These are phyloP conservation scores for Colletotrichum nymphaeae DNA, from an alignment of 2,329 filamentous ascomycete species.

Conservation along the genomic window DNA sequence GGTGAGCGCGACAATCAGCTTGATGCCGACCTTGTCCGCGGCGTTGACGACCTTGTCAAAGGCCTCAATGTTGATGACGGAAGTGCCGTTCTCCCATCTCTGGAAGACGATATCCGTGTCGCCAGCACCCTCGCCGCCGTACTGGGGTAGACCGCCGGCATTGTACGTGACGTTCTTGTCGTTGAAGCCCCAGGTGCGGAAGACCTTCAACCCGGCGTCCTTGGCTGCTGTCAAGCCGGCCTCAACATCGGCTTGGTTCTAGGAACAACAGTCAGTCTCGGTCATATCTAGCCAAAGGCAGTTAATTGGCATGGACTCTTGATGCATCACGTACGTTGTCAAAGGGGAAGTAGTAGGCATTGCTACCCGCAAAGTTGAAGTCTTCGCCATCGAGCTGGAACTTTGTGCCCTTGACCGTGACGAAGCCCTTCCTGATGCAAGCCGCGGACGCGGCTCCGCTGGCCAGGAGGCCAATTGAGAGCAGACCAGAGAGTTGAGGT, in stretches of 20 bases:
- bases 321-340: conserved; percentile 59
- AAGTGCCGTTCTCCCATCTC: conserved; percentile 56
- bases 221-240: conserved; percentile 57
- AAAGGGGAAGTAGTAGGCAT: conserved; percentile 68
- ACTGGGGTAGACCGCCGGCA: conserved; percentile 59
- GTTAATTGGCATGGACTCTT: too few relatives aligned
- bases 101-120: conserved; percentile 59
- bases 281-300: too few relatives aligned
- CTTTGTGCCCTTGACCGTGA: conserved; percentile 59
- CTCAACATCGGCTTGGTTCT: conserved; percentile 60
- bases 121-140: conserved; percentile 61
- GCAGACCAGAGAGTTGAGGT: conserved; percentile 25
- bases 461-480: conserved; percentile 34
- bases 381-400: conserved; percentile 66
- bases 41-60: conserved; percentile 63
- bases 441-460: conserved; percentile 27
- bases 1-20: conserved; percentile 61
- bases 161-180: conserved; percentile 63
- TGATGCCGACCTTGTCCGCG: conserved; percentile 59
- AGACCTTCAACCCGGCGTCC: conserved; percentile 61
- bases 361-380: conserved; percentile 68
- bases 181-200: conserved; percentile 69
- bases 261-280: not conserved
- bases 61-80: conserved; percentile 53
- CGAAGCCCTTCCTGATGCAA: conserved; percentile 52